phyloP scores from a whole-genome alignment of 2,329 filamentous ascomycete genomes.

The Colletotrichum sp. region DNA sequence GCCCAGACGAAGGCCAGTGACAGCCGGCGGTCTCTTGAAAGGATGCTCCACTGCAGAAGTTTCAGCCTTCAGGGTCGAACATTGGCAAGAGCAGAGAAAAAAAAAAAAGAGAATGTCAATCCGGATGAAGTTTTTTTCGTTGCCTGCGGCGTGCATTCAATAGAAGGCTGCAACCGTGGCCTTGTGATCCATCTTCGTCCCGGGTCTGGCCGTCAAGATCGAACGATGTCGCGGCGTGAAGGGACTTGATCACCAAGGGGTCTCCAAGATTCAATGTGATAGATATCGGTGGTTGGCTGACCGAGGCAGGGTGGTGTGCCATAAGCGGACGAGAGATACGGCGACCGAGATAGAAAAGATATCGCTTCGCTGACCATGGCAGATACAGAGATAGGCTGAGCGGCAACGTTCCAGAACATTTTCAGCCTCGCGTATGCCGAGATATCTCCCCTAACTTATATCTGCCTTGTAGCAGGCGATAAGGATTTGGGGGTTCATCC shows the following conservation, averaged over 20 bases:
- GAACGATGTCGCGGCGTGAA: conserved; percentile 1
- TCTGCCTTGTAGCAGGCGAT: neutral
- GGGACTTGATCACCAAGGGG: neutral
- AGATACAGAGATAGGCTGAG: neutral
- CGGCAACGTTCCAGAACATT: neutral
- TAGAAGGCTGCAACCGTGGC: neutral
- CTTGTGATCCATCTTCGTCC: neutral
- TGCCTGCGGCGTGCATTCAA: neutral
- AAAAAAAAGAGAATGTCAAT: conserved; percentile 12
- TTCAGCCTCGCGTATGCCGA: neutral
- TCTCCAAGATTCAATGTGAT: neutral
- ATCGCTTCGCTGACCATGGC: neutral
- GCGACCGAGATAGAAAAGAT: neutral
- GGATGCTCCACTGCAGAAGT: conserved; percentile 16
- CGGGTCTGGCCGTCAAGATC: conserved; percentile 1
- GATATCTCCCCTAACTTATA: neutral
- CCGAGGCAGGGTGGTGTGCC: neutral
- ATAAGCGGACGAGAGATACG: conserved; percentile 4
- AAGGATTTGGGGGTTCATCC: neutral
- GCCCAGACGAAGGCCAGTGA: neutral
- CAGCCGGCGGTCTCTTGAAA: neutral
- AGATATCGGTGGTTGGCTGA: neutral
- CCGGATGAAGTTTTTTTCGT: neutral
- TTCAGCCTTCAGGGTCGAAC: conserved; percentile 13
- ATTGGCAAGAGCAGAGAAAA: neutral